A percentile compares a stretch with the other conserved stretches of the same genome.
These are phyloP conservation scores for Schwanniomyces etchellsii DNA, from an alignment of 1,139 yeast genomes.

Conservation along the genomic window DNA sequence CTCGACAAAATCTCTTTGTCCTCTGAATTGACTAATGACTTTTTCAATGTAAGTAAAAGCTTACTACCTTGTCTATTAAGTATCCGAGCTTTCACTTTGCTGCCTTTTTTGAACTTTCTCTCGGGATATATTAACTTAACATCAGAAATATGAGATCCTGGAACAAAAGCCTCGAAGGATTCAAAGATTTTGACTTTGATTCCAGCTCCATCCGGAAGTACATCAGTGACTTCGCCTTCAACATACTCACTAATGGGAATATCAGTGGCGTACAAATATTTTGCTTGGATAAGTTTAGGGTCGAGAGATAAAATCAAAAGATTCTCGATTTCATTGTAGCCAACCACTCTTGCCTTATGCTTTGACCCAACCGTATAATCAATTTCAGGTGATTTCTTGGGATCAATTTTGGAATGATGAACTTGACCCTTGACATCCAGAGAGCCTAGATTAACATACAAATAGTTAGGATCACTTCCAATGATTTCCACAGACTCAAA, in stretches of 20 bases:
- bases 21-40: conserved; percentile 67
- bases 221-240: conserved; percentile 52
- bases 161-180: conserved; percentile 70
- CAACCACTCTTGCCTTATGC: conserved; percentile 74
- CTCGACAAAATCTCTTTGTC: conserved; percentile 51
- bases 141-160: conserved; percentile 76
- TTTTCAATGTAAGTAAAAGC: conserved; percentile 69
- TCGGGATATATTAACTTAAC: conserved; percentile 83
- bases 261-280: conserved; percentile 63
- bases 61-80: conserved; percentile 34
- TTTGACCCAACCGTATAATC: conserved; percentile 58
- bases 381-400: conserved; percentile 43
- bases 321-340: conserved; percentile 63
- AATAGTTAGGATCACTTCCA: conserved; percentile 51
- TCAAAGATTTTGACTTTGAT: conserved; percentile 61
- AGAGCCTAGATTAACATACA: conserved; percentile 55
- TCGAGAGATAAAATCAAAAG: conserved; percentile 64
- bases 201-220: conserved; percentile 61
- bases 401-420: conserved; percentile 64
- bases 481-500: conserved; percentile 54
- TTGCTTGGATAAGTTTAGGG: conserved; percentile 54
- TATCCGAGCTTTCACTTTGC: conserved; percentile 71
- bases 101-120: conserved; percentile 80
- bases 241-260: conserved; percentile 71
- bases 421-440: conserved; percentile 58